phyloP scores from a whole-genome alignment of 2,329 filamentous ascomycete genomes.

The Pseudocercospora vitis region DNA sequence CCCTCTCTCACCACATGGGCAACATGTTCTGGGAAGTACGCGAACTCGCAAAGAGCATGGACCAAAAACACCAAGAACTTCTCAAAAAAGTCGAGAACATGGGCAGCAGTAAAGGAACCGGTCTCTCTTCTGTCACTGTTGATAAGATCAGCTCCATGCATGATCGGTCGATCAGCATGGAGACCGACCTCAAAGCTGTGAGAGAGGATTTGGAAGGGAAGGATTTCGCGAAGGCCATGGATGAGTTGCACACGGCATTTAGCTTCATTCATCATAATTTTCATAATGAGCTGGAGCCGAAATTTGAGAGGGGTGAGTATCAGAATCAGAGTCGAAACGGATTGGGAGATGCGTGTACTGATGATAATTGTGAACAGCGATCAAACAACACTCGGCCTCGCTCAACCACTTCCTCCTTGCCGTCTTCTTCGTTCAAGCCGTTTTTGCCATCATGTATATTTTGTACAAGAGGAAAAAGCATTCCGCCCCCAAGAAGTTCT shows the following conservation, averaged over 20 bases:
- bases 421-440: slow-evolving; percentile 71
- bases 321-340: neutral
- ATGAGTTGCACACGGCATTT: slow-evolving; percentile 55
- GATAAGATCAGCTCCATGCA: slow-evolving; percentile 25
- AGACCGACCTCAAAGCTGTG: slow-evolving; percentile 51
- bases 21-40: slow-evolving; percentile 61
- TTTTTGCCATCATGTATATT: slow-evolving; percentile 68
- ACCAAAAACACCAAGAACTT: slow-evolving; percentile 59
- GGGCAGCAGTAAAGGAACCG: slow-evolving; percentile 44
- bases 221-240: slow-evolving; percentile 58
- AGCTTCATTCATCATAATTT: slow-evolving; percentile 44
- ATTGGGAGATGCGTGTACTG: too few relatives aligned
- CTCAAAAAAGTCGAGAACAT: slow-evolving; percentile 49
- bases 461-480: slow-evolving; percentile 77
- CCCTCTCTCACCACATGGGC: slow-evolving; percentile 66
- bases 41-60: slow-evolving; percentile 52
- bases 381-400: slow-evolving; percentile 49
- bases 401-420: slow-evolving; percentile 66
- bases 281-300: slow-evolving; percentile 54
- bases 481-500: slow-evolving; percentile 84
- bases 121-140: slow-evolving; percentile 26
- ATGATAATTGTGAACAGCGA: slow-evolving; percentile 12
- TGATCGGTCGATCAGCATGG: slow-evolving; percentile 42
- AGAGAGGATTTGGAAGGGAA: slow-evolving; percentile 57
- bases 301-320: slow-evolving; percentile 21